Evolutionary conservation across 306 rosid genomes (phyloP).

Genomic region (Quercus rubra): DNA sequence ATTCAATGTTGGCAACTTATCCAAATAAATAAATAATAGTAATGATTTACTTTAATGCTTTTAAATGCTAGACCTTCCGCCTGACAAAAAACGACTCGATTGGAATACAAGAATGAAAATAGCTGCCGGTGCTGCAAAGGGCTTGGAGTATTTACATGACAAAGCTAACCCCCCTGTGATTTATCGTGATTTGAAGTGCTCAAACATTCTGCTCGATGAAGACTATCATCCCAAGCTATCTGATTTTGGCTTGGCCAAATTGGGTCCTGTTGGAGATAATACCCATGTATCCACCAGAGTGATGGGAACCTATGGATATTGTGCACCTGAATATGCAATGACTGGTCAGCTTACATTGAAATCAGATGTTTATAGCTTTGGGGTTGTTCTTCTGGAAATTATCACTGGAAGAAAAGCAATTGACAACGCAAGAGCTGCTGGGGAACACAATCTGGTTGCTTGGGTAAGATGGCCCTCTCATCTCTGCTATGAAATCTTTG

Average conservation of each 20-base stretch:
- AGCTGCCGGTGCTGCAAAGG: constrained; percentile 61
- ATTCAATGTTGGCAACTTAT: neutral
- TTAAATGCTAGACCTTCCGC: constrained; percentile 41
- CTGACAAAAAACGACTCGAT: constrained; percentile 46
- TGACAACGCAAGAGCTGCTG: constrained; percentile 45
- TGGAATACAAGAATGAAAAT: constrained; percentile 56
- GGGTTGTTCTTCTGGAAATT: constrained; percentile 56
- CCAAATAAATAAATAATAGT: neutral
- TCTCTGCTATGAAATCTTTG: constrained; percentile 1
- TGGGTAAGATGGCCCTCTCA: constrained; percentile 37
- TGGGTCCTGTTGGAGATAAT: constrained; percentile 62
- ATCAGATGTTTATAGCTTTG: constrained; percentile 60
- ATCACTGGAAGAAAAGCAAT: constrained; percentile 59
- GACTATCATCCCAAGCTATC: constrained; percentile 50
- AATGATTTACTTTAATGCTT: constrained; percentile 6
- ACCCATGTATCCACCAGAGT: constrained; percentile 61
- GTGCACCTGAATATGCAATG: constrained; percentile 66
- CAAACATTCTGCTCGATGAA: constrained; percentile 50
- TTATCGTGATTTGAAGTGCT: constrained; percentile 57
- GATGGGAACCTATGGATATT: constrained; percentile 64
- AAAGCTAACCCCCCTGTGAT: constrained; percentile 59
- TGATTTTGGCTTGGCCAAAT: constrained; percentile 59
- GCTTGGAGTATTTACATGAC: constrained; percentile 57
- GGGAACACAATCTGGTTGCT: constrained; percentile 54
- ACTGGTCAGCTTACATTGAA: constrained; percentile 60